Base-by-base conservation (phyloP, 441 rosid genomes). In the Brassica balearica region DNA sequence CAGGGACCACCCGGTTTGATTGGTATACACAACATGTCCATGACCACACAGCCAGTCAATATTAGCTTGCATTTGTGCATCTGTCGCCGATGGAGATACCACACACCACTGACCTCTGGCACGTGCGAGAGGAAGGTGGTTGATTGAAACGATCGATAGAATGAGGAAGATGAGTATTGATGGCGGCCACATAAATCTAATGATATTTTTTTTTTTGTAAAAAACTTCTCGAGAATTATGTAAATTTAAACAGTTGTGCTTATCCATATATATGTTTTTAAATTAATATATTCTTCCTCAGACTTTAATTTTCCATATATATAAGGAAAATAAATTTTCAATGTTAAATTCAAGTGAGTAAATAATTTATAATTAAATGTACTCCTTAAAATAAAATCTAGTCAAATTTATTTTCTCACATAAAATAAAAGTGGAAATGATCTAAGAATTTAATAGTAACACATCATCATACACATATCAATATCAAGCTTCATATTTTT, bases 51-150 rank as follows among this genome's bases (percentile, higher is more conserved):
- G n/a, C 48, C 48, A 75, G 3, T 67, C 48, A 27, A 75, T 75
- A 43, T 67, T 75, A 41, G 60, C 73, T 67, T 38, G 78, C 15
- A 75, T 20, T 38, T 23, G 11, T 9, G 4, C 60, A 67, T 41
- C 60, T 0, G 48, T 11, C 1, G 68, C 73, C 0, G 19, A 1
- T 2, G 3, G 0, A 15, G 14, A 1, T 58, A 36, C 0, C 22
- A 68, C 14, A 59, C 78, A 75, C 73, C 78, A 25, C 5, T 48
- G 19, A 6, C 48, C 55, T 5, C 14, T 69, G 48, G 65, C 36
- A 29, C 15, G 23, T 61, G 17, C 15, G 9, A 61, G 17, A 12
- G 65, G 36, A 25, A 61, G 17, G 36, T 61, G 65, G 65, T 61
- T 3, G 3, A 61, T 61, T 10, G 14, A 14, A 61, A 61, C 8